Percentiles rank a stretch among this genome's conserved stretches.
Evolutionary conservation across 2,329 filamentous ascomycete genomes (phyloP).

Genomic region (Pochonia chlamydosporia): DNA sequence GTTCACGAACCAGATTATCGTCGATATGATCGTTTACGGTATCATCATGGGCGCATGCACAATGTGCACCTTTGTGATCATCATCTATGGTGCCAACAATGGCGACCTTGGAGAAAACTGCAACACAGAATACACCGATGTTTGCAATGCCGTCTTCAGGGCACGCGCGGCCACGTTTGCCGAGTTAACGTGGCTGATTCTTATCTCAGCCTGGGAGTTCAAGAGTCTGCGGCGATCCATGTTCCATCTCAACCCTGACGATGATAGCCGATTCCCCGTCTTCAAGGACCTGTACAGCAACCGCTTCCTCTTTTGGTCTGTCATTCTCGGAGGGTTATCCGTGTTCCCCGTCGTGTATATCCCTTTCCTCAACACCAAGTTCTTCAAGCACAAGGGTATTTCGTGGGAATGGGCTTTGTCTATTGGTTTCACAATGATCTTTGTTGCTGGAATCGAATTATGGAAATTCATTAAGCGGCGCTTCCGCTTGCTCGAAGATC

Average conservation of each 20-base stretch:
- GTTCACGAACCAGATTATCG: conserved; percentile 70
- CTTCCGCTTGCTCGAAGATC: conserved; percentile 46
- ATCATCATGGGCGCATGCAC: conserved; percentile 68
- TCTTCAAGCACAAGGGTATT: conserved; percentile 68
- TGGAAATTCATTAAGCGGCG: conserved; percentile 67
- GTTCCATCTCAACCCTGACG: conserved; percentile 58
- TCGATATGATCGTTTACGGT: conserved; percentile 77
- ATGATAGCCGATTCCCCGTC: conserved; percentile 44
- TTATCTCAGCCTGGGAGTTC: conserved; percentile 74
- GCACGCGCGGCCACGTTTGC: conserved; percentile 70
- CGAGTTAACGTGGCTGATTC: conserved; percentile 66
- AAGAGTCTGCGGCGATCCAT: conserved; percentile 66
- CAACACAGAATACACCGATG: conserved; percentile 52
- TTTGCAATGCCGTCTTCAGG: conserved; percentile 57
- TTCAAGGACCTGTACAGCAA: conserved; percentile 63
- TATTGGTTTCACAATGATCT: conserved; percentile 57
- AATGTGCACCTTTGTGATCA: conserved; percentile 59
- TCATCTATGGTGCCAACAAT: conserved; percentile 50
- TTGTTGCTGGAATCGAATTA: conserved; percentile 60
- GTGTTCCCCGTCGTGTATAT: conserved; percentile 69
- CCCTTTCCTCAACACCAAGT: conserved; percentile 60
- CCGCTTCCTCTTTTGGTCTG: conserved; percentile 64
- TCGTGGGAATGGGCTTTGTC: conserved; percentile 72
- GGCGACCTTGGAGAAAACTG: conserved; percentile 55
- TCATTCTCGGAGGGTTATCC: conserved; percentile 52